Conservation (phyloP, 2,329 filamentous ascomycete species). For the Verticillium nonalfalfae region DNA sequence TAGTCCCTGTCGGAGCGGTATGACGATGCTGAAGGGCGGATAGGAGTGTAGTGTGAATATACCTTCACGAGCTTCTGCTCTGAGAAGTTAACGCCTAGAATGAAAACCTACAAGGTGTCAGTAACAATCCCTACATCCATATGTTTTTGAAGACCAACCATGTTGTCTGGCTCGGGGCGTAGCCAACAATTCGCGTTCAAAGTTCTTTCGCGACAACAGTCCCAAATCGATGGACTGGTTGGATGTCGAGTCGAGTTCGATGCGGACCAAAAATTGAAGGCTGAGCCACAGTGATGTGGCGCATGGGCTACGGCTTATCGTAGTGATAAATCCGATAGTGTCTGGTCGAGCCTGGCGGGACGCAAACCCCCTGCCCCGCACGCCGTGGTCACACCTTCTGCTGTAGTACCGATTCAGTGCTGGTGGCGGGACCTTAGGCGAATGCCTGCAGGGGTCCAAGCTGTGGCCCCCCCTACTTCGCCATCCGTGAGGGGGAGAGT, state of each 20-base stretch:
- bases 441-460: neutral
- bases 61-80: constrained; percentile 81
- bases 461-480: neutral
- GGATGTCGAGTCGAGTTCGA: neutral
- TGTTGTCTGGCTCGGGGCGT: constrained; percentile 3
- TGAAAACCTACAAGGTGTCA: constrained; percentile 57
- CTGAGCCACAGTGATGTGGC: neutral
- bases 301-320: neutral
- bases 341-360: neutral
- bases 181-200: neutral
- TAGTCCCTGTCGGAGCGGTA: neutral
- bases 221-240: neutral
- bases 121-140: neutral
- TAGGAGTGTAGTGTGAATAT: constrained; percentile 20
- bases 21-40: neutral
- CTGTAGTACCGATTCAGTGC: neutral
- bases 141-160: constrained; percentile 4
- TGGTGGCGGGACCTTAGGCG: neutral
- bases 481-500: neutral
- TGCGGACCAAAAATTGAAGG: neutral
- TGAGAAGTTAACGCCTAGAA: constrained; percentile 80
- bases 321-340: no score
- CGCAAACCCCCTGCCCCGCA: neutral
- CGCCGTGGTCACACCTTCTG: neutral
- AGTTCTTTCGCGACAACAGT: neutral